Base-by-base conservation (phyloP, 1,284 basidiomycete genomes). In the Cystobasidium sp. region DNA sequence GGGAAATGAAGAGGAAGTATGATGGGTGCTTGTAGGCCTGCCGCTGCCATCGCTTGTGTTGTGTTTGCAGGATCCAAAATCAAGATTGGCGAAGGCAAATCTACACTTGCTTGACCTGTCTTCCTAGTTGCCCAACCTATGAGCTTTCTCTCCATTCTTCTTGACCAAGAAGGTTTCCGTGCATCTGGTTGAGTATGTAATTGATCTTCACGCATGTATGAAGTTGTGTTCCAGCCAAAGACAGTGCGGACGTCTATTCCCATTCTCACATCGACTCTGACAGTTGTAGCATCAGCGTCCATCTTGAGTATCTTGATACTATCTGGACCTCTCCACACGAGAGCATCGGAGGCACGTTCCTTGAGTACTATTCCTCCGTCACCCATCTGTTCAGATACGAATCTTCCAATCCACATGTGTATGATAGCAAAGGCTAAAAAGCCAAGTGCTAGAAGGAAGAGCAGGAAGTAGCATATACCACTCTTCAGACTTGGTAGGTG, bases 391-490 rank as follows among this genome's bases (percentile, higher is more conserved):
- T 79, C 78, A 20, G 72, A 71, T 2, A 79, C 47, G 47, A 79
- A 69, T 64, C 75, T 77, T 16, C 78, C 78, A 56, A 79, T 31
- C 78, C 78, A 78, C 18, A 78, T 62, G 55, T 77, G 78, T 3
- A 76, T 44, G 61, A 78, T 41, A 7, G 76, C 75, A 66, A 77
- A 65, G 6, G 67, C 70, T 24, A 77, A 20, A 44, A 75, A 68
- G 49, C 56, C 51, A 16, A 68, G 46, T 55, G 75, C 71, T 37
- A 76, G 58, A 43, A 76, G 41, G 47, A 73, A 44, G 12, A 70
- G 24, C 51, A 77, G 55, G 46, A 67, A 31, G 61, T 74, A 52
- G 74, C 75, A 76, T 31, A 65, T 16, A 49, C 71, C 47, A 20
- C 12, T 68, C 44, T 49, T 49, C 59, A n/a, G 41, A 1, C 39